Evolutionary conservation across 768 basidiomycete species (phyloP).

Genomic region (Suillus clintonianus): DNA sequence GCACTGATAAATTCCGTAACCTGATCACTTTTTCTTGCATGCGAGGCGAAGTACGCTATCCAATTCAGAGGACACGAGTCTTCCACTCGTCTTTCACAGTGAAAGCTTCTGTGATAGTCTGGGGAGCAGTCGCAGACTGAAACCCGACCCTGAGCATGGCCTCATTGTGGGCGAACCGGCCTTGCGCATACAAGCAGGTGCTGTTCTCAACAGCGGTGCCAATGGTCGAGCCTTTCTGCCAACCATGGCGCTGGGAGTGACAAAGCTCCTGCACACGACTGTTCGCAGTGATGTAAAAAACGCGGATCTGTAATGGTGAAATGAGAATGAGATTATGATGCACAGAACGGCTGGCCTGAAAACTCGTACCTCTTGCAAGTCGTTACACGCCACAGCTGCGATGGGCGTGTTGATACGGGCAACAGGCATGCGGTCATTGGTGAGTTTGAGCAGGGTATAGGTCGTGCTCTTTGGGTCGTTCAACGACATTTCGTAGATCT

Average conservation of each 20-base stretch:
- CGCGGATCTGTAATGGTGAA: background rate
- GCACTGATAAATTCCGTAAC: background rate
- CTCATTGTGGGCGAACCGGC: background rate
- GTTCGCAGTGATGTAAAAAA: background rate
- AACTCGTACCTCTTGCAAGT: background rate
- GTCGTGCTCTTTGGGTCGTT: background rate
- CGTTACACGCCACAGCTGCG: background rate
- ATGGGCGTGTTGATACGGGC: constrained; percentile 1
- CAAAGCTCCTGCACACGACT: background rate
- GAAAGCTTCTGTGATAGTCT: background rate
- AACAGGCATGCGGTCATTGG: background rate
- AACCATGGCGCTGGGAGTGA: background rate
- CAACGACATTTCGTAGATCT: background rate
- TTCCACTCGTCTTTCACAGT: background rate
- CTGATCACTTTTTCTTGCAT: background rate
- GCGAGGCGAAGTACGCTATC: background rate
- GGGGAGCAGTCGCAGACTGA: background rate
- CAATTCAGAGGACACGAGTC: background rate
- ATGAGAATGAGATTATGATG: background rate
- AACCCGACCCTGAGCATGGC: background rate
- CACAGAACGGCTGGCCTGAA: too few species aligned
- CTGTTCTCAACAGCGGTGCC: background rate
- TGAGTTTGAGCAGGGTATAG: background rate
- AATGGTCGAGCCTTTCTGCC: background rate
- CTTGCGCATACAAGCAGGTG: background rate